Percentiles rank a stretch among this genome's conserved stretches.
Evolutionary conservation across 2,329 filamentous ascomycete species (phyloP).

Genomic region (Parastagonospora nodorum): DNA sequence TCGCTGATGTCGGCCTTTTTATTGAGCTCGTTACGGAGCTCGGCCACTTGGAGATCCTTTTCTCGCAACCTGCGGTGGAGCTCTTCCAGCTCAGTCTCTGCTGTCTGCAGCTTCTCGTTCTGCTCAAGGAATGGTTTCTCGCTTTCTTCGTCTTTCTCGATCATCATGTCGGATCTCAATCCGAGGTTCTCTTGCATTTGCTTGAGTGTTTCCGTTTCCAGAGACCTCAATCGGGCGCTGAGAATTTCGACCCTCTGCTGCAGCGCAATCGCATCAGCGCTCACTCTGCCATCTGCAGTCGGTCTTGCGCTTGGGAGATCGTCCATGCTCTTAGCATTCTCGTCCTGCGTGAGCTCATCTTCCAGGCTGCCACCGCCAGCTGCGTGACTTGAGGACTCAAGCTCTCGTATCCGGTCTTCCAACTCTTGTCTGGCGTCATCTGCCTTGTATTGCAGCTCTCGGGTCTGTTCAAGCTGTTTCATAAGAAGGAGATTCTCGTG

Average conservation of each 20-base stretch:
- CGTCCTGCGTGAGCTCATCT: conserved; percentile 47
- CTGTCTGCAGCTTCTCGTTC: conserved; percentile 44
- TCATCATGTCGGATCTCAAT: conserved; percentile 44
- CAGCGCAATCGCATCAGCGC: conserved; percentile 43
- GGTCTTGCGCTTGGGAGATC: conserved; percentile 21
- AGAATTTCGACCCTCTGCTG: conserved; percentile 49
- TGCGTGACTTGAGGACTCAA: conserved; percentile 41
- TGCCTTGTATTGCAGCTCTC: conserved; percentile 54
- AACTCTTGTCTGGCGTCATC: conserved; percentile 55
- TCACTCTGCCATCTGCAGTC: conserved; percentile 28
- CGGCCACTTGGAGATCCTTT: conserved; percentile 42
- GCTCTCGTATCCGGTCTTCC: conserved; percentile 51
- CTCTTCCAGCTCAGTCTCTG: conserved; percentile 42
- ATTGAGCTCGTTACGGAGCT: conserved; percentile 44
- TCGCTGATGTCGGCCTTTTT: conserved; percentile 41
- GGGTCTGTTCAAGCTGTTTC: conserved; percentile 54
- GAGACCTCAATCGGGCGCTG: conserved; percentile 39
- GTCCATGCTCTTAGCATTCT: conserved; percentile 31
- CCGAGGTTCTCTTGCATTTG: conserved; percentile 49
- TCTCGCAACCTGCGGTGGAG: conserved; percentile 41
- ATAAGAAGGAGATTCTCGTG: conserved; percentile 54
- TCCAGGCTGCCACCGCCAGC: conserved; percentile 44
- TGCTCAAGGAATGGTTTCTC: conserved; percentile 47
- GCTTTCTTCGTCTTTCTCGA: conserved; percentile 40
- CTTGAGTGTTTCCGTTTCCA: conserved; percentile 49